Conservation (phyloP, 345 rosid genomes). For the Linum trigynum region DNA sequence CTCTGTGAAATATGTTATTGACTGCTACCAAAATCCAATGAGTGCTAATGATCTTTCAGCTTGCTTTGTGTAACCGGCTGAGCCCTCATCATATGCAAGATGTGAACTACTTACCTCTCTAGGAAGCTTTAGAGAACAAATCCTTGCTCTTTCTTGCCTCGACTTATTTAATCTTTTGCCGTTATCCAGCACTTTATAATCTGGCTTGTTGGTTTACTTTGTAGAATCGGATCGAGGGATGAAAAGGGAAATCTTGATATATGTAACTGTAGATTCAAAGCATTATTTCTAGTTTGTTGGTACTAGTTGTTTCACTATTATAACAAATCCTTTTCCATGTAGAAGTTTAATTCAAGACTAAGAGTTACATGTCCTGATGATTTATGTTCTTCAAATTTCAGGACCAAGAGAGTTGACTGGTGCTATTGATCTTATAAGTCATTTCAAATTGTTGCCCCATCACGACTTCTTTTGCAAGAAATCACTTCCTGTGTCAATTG, state of each 20-base stretch:
- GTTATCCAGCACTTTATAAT: neutral
- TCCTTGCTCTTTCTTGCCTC: neutral
- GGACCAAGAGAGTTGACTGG: conserved; percentile 80
- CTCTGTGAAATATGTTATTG: neutral
- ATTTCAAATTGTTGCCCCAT: conserved; percentile 57
- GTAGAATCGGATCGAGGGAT: neutral
- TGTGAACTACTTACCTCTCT: neutral
- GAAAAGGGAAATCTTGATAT: neutral
- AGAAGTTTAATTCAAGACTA: neutral
- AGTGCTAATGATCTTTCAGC: neutral
- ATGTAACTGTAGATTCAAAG: neutral
- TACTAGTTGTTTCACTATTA: neutral
- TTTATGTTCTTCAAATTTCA: conserved; percentile 15
- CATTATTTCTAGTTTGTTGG: neutral
- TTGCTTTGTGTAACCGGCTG: neutral
- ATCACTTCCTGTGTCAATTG: conserved; percentile 63
- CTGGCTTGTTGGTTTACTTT: neutral
- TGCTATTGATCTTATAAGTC: conserved; percentile 75
- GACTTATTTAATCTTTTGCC: neutral
- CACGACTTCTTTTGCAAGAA: conserved; percentile 81
- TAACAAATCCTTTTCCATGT: too few relatives aligned
- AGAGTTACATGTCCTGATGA: neutral
- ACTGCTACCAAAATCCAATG: neutral
- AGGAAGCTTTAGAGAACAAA: neutral
- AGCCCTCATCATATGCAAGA: neutral